phyloP scores from a whole-genome alignment of 768 basidiomycete species.

The Pholiota molesta region DNA sequence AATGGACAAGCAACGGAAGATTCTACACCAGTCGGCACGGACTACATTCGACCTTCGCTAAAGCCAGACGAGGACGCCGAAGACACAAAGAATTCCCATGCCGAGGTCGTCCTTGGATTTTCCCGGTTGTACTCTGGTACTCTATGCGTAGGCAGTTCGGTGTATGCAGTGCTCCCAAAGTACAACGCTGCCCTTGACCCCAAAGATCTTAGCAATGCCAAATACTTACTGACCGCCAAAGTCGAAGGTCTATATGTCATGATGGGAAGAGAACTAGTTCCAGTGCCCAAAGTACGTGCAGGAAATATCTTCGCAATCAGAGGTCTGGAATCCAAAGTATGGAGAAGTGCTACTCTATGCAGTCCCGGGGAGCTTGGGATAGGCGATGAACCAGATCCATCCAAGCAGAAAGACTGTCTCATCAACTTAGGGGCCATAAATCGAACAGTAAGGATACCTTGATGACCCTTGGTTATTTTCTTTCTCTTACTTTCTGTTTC shows the following conservation, averaged over 20 bases:
- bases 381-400: slow-evolving; percentile 31
- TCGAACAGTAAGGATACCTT: slow-evolving; percentile 52
- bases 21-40: slow-evolving; percentile 13
- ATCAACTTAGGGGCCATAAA: slow-evolving; percentile 80
- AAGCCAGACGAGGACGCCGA: slow-evolving; percentile 20
- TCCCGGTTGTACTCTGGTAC: slow-evolving; percentile 93
- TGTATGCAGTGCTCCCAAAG: slow-evolving; percentile 87
- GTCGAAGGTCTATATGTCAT: slow-evolving; percentile 88
- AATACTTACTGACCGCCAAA: slow-evolving; percentile 59
- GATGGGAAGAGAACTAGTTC: slow-evolving; percentile 96
- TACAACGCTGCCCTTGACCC: slow-evolving; percentile 69
- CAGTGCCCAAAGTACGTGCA: slow-evolving; percentile 80
- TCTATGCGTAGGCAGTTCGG: slow-evolving; percentile 59
- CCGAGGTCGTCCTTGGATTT: slow-evolving; percentile 87
- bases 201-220: slow-evolving; percentile 66
- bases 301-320: slow-evolving; percentile 95
- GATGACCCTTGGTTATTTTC: not conserved
- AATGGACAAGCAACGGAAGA: slow-evolving; percentile 19
- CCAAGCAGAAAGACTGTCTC: slow-evolving; percentile 51
- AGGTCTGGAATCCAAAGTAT: slow-evolving; percentile 88
- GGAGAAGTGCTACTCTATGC: slow-evolving; percentile 90
- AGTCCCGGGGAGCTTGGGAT: slow-evolving; percentile 54
- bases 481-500: not conserved
- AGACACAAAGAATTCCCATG: slow-evolving; percentile 31
- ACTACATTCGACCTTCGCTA: slow-evolving; percentile 14